Base-by-base conservation (phyloP, 1,284 basidiomycete genomes). In the Apiotrichum montevideense region DNA sequence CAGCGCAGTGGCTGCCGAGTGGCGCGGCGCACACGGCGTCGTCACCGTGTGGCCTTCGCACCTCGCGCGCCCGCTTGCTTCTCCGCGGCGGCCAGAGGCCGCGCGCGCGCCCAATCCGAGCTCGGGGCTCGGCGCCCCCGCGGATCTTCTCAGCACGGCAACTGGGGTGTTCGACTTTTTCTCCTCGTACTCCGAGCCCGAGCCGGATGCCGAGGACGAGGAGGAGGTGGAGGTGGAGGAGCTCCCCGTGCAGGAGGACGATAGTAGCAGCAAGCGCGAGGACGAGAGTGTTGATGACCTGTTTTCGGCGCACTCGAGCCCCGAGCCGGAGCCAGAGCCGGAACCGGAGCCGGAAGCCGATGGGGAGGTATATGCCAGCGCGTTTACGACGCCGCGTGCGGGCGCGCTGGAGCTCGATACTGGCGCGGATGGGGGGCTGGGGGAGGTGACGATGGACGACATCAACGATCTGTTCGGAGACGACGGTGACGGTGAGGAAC, bases 1-100 rank as follows among this genome's bases (percentile, higher is more conserved):
- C 0, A 39, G 39, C 1, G 45, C 54, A 2, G 45, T 63, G 14
- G 58, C 58, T 0, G 45, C 54, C 6, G 45, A 46, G 15, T 63
- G 61, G 61, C 61, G 57, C 14, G 55, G 54, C 29, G 52, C 51
- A 21, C 54, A 63, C 35, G 72, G 72, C 11, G 62, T 74, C 3
- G 35, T 74, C 3, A 70, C 70, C 3, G 56, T 74, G 4, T 74
- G 72, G 72, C 72, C 72, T 1, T 65, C 59, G n/a, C 67, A 69
- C 46, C 63, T 74, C 9, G 57, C 43, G 15, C 52, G 54, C 1
- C 54, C 54, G 7, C 59, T 59, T 0, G 56, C 60, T 6, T 52
- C 47, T 0, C 44, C 51, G 13, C 37, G n/a, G 8, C 47, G 50
- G 9, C 35, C 35, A n/a, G 13, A 33, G 15, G 29, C 29, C 29